Evolutionary conservation across 1,284 basidiomycete species (phyloP), one percentile per base, ranked within the genome.

Genomic region (Ustilago curta): DNA sequence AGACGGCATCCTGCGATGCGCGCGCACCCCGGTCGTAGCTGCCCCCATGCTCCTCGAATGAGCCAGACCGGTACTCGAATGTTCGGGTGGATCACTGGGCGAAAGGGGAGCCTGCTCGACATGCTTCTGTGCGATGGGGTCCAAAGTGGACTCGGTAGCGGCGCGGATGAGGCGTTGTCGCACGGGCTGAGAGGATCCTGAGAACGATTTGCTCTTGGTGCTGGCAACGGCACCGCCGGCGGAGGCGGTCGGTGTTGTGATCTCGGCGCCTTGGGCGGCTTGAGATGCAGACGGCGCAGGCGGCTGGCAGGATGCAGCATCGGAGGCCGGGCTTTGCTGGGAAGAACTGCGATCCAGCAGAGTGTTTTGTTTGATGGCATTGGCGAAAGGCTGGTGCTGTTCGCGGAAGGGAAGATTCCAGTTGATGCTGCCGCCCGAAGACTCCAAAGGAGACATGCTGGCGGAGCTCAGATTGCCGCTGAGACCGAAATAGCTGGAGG

Each of bases 341-440:
- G 69, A 71, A 8, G 19, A 19, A 7, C 52, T 39, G 21, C 62
- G 58, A 11, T 50, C 43, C 43, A 61, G 54, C 18, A 18, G 4
- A 4, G 56, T 31, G 29, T 56, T 59, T 11, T 68, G 60, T 19
- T 68, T 54, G 37, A 63, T 37, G 4, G 70, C 70, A 2, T 53
- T 45, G 11, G 70, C 60, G 39, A 72, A 72, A 2, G 60, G 63
- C 7, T 62, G 63, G 9, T 70, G 40, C 19, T 65, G 59, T 18
- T 66, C 61, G 42, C 56, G 62, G 37, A 70, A 66, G 25, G 69
- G 62, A 4, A 59, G 19, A 35, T 65, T 70, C 62, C 69, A 70
- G 27, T 23, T 53, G 43, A 70, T 61, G 8, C 18, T 31, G 14
- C 43, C 69, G 0, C 8, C 12, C 8, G 53, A 14, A 4, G 42